Evolutionary conservation across 192 early-diverging fungal genomes (phyloP).

Genomic region (Umbelopsis sp.): DNA sequence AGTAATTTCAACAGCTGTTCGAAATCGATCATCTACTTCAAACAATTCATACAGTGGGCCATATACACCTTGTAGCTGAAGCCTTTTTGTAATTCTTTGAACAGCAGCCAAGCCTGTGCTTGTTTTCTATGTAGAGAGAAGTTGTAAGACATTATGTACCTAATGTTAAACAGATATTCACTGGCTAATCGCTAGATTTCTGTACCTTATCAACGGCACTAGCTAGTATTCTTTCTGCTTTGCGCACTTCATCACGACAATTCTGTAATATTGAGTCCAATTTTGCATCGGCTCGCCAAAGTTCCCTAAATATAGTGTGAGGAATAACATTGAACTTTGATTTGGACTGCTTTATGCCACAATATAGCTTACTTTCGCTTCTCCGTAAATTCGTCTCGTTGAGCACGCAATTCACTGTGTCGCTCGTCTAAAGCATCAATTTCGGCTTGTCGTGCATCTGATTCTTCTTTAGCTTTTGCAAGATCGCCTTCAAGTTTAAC

Average conservation of each 20-base stretch:
- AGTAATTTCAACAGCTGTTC: slow-evolving; percentile 87
- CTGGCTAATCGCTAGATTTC: background rate
- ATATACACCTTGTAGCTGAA: slow-evolving; percentile 75
- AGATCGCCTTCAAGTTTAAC: slow-evolving; percentile 41
- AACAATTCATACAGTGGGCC: slow-evolving; percentile 94
- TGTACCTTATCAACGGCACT: slow-evolving; percentile 78
- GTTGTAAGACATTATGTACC: background rate
- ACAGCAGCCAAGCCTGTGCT: slow-evolving; percentile 79
- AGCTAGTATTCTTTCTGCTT: slow-evolving; percentile 71
- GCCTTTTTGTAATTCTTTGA: slow-evolving; percentile 63
- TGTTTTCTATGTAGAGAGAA: slow-evolving; percentile 57
- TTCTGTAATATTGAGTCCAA: slow-evolving; percentile 67
- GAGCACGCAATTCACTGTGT: slow-evolving; percentile 42
- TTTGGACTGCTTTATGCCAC: background rate
- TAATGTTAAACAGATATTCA: background rate
- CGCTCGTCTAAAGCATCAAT: slow-evolving; percentile 45
- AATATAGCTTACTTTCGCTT: slow-evolving; percentile 62
- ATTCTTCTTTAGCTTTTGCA: slow-evolving; percentile 33
- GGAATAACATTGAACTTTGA: background rate
- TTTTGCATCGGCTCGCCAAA: slow-evolving; percentile 89
- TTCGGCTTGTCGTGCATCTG: slow-evolving; percentile 46
- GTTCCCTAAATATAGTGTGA: slow-evolving; percentile 51
- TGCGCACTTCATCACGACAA: slow-evolving; percentile 73
- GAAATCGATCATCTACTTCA: slow-evolving; percentile 80
- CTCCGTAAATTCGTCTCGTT: slow-evolving; percentile 66